Base-by-base conservation (phyloP, 306 rosid species). In the Glycine tomentella region DNA sequence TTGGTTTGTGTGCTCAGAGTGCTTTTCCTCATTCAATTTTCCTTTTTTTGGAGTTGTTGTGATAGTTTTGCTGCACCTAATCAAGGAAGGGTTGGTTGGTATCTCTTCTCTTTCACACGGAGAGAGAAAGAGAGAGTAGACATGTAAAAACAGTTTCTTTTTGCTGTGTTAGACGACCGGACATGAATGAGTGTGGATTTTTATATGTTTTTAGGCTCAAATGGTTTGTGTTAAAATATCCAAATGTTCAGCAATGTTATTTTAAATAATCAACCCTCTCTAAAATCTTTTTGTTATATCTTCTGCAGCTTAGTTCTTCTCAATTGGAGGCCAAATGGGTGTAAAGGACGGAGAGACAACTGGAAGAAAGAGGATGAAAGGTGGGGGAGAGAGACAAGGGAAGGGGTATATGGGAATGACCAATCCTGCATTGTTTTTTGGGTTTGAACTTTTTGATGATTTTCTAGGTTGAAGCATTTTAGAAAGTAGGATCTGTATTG, bases 391-490 rank as follows among this genome's bases (percentile, higher is more conserved):
- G 17, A 13, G 38, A 81, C 11, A n/a, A 58, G 12, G 67, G 13
- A 2, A 31, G 67, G 48, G 56, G 51, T 15, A 45, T 52, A 64
- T 49, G 31, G 31, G 58, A 51, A 31, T 50, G 69, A 45, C 65
- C 55, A 64, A 12, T 57, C 64, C 46, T 53, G 69, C 75, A 65
- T 66, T 65, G 69, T 71, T 65, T 78, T 72, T 15, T 31, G 75
- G 69, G 67, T 73, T 83, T 66, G 55, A 78, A 79, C 59, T 62
- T 65, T 79, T 78, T 34, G 58, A 79, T 66, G 76, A 57, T 78
- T 65, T 80, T 79, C 76, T 73, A 58, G 53, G 48, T 68, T 75
- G 76, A 67, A 38, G 46, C 53, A 13, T 48, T 58, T 75, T 59
- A 50, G 16, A 69, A 57, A 69, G 44, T 78, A 34, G 53, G 80